A percentile compares a stretch with the other conserved stretches of the same genome.
Evolutionary conservation across 805 yeast genomes (phyloP).

Genomic region (Pichia insulana): DNA sequence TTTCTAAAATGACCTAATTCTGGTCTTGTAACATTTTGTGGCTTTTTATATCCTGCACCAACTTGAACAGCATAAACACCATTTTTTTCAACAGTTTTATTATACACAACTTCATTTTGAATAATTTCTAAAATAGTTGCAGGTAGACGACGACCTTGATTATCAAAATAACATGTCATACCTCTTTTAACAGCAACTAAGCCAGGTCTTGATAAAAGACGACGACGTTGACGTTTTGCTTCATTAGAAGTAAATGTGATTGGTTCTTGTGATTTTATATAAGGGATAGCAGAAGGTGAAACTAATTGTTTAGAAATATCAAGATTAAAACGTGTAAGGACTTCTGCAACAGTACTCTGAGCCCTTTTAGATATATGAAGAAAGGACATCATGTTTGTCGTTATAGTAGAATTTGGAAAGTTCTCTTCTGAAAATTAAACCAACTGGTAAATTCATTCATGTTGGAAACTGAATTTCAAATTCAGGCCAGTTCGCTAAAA

Average conservation of each 20-base stretch:
- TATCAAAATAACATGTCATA: conserved; percentile 78
- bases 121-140: conserved; percentile 86
- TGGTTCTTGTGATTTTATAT: conserved; percentile 38
- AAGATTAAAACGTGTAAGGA: not conserved
- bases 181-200: conserved; percentile 78
- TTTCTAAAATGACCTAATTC: conserved; percentile 69
- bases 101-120: conserved; percentile 75
- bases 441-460: no score
- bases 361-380: conserved; percentile 3
- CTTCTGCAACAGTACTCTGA: conserved; percentile 7
- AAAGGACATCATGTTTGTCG: not conserved
- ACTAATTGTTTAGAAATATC: conserved; percentile 21
- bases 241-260: conserved; percentile 58
- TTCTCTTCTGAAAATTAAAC: no score
- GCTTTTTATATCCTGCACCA: conserved; percentile 64
- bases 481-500: no score
- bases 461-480: no score
- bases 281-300: conserved; percentile 45
- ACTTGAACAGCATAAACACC: conserved; percentile 84
- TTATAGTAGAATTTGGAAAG: no score
- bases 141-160: conserved; percentile 59
- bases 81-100: conserved; percentile 59
- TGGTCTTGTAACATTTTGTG: conserved; percentile 54
- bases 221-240: conserved; percentile 60
- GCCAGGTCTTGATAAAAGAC: conserved; percentile 74